Conservation (phyloP, 2,329 filamentous ascomycete species). For the Arthrobotrys sphaeroides region DNA sequence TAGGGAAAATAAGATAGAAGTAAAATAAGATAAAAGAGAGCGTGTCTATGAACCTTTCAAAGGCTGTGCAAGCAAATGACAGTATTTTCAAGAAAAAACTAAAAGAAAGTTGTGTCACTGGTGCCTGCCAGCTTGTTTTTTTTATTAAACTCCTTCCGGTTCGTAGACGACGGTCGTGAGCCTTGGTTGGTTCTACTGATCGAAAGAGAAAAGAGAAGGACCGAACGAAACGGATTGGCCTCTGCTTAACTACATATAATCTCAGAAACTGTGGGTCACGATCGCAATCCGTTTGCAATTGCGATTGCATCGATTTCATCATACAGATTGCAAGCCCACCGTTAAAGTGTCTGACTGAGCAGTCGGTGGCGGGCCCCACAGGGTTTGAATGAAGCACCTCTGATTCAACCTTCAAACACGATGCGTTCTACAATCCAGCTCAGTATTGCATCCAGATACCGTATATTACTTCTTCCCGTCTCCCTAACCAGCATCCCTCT, state of each 20-base stretch:
- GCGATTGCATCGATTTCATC: conserved; percentile 19
- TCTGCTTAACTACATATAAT: conserved; percentile 25
- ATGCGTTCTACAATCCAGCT: conserved; percentile 29
- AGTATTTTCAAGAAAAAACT: conserved; percentile 14
- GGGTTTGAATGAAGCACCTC: conserved; percentile 46
- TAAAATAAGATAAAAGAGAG: neutral
- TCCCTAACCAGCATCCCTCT: neutral
- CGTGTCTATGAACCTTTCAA: conserved; percentile 41
- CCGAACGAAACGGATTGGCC: neutral
- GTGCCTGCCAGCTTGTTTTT: conserved; percentile 45
- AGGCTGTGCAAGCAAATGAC: conserved; percentile 32
- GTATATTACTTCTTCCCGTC: conserved; percentile 17
- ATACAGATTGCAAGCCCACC: too few species aligned
- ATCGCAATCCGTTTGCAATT: conserved; percentile 17
- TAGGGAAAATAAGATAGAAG: neutral
- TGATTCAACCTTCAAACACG: conserved; percentile 54
- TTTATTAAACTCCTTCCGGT: neutral
- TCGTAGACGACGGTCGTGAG: conserved; percentile 44
- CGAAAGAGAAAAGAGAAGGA: conserved; percentile 2
- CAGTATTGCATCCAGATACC: neutral
- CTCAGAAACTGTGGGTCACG: conserved; percentile 20
- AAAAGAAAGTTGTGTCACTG: conserved; percentile 46
- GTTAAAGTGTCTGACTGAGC: neutral
- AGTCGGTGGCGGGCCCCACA: conserved; percentile 31
- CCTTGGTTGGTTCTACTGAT: neutral